Percentiles rank a stretch among this genome's conserved stretches.
Conservation (phyloP, 2,329 filamentous ascomycete species). For the Aurifilum marmelostoma region DNA sequence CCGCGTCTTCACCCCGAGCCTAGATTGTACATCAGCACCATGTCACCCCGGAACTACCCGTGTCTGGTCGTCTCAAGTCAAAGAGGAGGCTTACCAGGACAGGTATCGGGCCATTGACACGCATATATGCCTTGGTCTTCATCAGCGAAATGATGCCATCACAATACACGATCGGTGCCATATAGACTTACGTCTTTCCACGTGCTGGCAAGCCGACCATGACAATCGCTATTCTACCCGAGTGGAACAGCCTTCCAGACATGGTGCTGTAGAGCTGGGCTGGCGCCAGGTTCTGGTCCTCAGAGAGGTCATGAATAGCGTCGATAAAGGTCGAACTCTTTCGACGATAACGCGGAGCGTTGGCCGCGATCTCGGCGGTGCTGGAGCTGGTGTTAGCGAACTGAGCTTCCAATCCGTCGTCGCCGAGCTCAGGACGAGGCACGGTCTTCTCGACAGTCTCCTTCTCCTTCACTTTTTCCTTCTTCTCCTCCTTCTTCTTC, state of each 20-base stretch:
- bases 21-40: slow-evolving; percentile 38
- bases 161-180: background rate
- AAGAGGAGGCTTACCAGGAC: slow-evolving; percentile 64
- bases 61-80: background rate
- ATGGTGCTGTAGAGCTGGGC: slow-evolving; percentile 98
- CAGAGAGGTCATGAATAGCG: slow-evolving; percentile 90
- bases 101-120: slow-evolving; percentile 94
- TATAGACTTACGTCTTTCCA: slow-evolving; percentile 79
- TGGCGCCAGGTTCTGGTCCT: slow-evolving; percentile 81
- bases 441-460: background rate
- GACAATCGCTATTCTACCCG: slow-evolving; percentile 93
- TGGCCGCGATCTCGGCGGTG: slow-evolving; percentile 89
- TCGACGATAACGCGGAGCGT: slow-evolving; percentile 84
- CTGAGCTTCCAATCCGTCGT: slow-evolving; percentile 27
- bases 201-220: slow-evolving; percentile 94
- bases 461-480: background rate
- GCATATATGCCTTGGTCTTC: slow-evolving; percentile 73
- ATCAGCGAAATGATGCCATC: slow-evolving; percentile 29
- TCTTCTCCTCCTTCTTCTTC: background rate
- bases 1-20: slow-evolving; percentile 95
- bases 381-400: slow-evolving; percentile 50
- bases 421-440: slow-evolving; percentile 28
- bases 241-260: slow-evolving; percentile 95
- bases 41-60: background rate
- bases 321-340: slow-evolving; percentile 97